These are phyloP conservation scores for Penicillium sp. DNA, from an alignment of 2,329 filamentous ascomycete genomes.

Conservation along the genomic window DNA sequence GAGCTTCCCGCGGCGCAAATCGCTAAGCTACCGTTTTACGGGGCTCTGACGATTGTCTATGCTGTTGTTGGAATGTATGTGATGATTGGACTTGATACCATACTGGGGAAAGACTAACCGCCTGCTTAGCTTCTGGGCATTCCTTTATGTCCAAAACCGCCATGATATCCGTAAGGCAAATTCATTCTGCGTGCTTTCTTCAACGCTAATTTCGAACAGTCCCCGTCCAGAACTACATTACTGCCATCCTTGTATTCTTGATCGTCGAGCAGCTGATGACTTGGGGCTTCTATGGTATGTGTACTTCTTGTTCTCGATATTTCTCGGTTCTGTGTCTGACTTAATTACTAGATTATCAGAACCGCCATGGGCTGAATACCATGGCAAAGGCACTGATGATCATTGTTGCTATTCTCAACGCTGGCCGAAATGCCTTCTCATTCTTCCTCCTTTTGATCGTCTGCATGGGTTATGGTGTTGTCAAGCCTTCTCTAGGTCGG, in stretches of 20 bases:
- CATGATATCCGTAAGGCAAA: slow-evolving; percentile 73
- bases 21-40: slow-evolving; percentile 95
- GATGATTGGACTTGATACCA: background rate
- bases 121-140: slow-evolving; percentile 75
- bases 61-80: slow-evolving; percentile 74
- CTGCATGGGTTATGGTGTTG: slow-evolving; percentile 98
- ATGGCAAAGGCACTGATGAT: slow-evolving; percentile 85
- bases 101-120: slow-evolving; percentile 20
- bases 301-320: no score
- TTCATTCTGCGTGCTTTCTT: background rate
- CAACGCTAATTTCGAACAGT: slow-evolving; percentile 55
- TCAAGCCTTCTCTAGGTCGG: slow-evolving; percentile 86
- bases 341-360: slow-evolving; percentile 72
- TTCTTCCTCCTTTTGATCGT: slow-evolving; percentile 98
- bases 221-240: slow-evolving; percentile 98
- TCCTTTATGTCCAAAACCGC: slow-evolving; percentile 92
- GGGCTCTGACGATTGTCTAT: slow-evolving; percentile 90
- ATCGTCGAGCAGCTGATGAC: slow-evolving; percentile 97
- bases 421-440: slow-evolving; percentile 93
- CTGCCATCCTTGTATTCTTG: slow-evolving; percentile 90
- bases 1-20: slow-evolving; percentile 95
- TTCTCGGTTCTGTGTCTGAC: slow-evolving; percentile 35
- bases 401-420: slow-evolving; percentile 89
- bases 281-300: slow-evolving; percentile 89
- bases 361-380: slow-evolving; percentile 80